Evolutionary conservation across 140 eudicot species (phyloP).

Genomic region (Cichorium intybus): DNA sequence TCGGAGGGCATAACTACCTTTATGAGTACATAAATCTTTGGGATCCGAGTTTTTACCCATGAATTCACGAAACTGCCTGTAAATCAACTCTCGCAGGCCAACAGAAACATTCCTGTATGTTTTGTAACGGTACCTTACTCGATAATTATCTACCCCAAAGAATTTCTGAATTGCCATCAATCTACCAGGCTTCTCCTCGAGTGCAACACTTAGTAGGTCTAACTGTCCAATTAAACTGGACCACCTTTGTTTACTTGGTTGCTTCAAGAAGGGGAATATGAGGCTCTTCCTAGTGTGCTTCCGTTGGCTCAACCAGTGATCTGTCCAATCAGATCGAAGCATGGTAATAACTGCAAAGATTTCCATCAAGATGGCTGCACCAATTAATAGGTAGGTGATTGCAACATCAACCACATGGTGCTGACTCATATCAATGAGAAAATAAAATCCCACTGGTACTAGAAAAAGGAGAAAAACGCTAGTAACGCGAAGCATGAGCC

Average conservation of each 20-base stretch:
- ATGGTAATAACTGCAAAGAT: neutral
- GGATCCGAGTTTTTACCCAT: neutral
- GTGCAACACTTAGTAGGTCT: conserved; percentile 29
- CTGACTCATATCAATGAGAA: neutral
- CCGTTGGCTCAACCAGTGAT: neutral
- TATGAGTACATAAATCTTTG: neutral
- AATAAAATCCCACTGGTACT: neutral
- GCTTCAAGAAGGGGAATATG: neutral
- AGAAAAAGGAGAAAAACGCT: conserved; percentile 8
- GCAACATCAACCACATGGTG: neutral
- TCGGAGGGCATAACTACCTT: conserved; percentile 5
- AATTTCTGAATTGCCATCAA: conserved; percentile 10
- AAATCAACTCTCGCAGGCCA: conserved; percentile 17
- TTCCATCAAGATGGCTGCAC: neutral
- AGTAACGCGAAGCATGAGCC: conserved; percentile 28
- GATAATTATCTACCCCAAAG: conserved; percentile 13
- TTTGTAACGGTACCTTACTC: conserved; percentile 23
- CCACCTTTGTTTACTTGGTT: conserved; percentile 30
- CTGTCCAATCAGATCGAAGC: conserved; percentile 3
- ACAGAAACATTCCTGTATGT: conserved; percentile 21
- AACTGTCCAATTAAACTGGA: conserved; percentile 36
- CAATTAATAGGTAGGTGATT: neutral
- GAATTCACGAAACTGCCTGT: neutral
- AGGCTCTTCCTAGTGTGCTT: conserved; percentile 1
- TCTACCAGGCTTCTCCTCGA: conserved; percentile 18